Evolutionary conservation across 2,329 filamentous ascomycete genomes (phyloP).

Genomic region (Raffaelea arxii): DNA sequence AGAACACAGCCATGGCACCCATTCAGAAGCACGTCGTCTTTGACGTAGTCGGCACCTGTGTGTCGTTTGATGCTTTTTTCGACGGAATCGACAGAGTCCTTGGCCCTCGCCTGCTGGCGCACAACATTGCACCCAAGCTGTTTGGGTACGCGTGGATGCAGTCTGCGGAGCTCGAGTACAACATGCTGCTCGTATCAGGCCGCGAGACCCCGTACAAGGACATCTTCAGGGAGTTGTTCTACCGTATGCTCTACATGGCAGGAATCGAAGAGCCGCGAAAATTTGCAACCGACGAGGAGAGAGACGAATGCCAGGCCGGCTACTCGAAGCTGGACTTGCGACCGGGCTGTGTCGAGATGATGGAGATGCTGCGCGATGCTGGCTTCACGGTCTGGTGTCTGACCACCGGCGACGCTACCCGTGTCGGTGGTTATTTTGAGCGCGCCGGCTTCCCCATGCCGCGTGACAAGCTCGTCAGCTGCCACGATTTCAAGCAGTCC

Average conservation of each 20-base stretch:
- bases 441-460: constrained; percentile 13
- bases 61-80: constrained; percentile 31
- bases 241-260: constrained; percentile 28
- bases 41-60: constrained; percentile 37
- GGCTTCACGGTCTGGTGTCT: constrained; percentile 43
- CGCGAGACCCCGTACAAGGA: constrained; percentile 28
- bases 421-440: constrained; percentile 39
- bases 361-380: constrained; percentile 26
- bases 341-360: constrained; percentile 25
- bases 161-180: constrained; percentile 34
- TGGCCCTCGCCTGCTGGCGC: constrained; percentile 16
- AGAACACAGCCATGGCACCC: too few relatives aligned
- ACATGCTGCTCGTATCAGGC: constrained; percentile 29
- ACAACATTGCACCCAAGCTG: constrained; percentile 25
- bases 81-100: constrained; percentile 20
- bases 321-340: constrained; percentile 24
- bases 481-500: too few relatives aligned
- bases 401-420: constrained; percentile 34
- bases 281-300: constrained; percentile 28
- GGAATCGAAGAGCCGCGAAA: constrained; percentile 27
- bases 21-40: constrained; percentile 34
- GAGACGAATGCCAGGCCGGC: constrained; percentile 22
- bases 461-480: constrained; percentile 35
- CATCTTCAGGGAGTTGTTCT: constrained; percentile 30
- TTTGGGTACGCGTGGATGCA: constrained; percentile 34